Percentiles rank a stretch among this genome's conserved stretches.
Evolutionary conservation across 2,329 filamentous ascomycete species (phyloP).

Genomic region (Monosporascus sp.): DNA sequence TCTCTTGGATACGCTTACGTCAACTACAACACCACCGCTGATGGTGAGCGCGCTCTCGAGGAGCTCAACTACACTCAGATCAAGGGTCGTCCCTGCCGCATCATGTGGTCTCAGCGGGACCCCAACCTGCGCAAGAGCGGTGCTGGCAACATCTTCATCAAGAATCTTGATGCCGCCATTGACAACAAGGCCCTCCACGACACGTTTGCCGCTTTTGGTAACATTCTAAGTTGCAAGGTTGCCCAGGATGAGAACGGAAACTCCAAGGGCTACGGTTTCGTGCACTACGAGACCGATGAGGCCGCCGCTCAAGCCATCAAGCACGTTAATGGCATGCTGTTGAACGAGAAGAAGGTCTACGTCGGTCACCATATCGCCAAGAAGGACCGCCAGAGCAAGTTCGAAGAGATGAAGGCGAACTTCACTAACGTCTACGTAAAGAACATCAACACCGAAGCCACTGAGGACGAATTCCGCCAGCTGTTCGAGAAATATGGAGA

Average conservation of each 20-base stretch:
- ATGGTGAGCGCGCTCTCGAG: constrained; percentile 97
- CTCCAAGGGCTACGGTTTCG: constrained; percentile 98
- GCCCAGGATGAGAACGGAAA: constrained; percentile 94
- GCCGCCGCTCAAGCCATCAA: constrained; percentile 96
- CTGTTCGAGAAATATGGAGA: constrained; percentile 90
- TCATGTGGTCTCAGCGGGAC: constrained; percentile 99
- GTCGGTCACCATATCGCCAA: constrained; percentile 99
- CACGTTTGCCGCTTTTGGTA: constrained; percentile 97
- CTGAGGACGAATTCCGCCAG: constrained; percentile 89
- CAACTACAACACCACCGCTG: constrained; percentile 97
- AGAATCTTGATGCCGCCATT: constrained; percentile 97
- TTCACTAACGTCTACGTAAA: constrained; percentile 99
- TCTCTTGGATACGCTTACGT: constrained; percentile 99
- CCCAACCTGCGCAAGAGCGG: constrained; percentile 98
- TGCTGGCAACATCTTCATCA: constrained; percentile 99
- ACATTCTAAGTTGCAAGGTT: constrained; percentile 99
- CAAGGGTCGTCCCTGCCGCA: constrained; percentile 97
- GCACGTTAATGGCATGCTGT: constrained; percentile 98
- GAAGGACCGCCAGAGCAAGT: constrained; percentile 99
- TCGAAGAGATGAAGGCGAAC: constrained; percentile 99
- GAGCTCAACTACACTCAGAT: constrained; percentile 99
- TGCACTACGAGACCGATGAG: constrained; percentile 99
- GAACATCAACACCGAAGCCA: constrained; percentile 82
- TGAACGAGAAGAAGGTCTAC: constrained; percentile 99
- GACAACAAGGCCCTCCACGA: constrained; percentile 99